Evolutionary conservation across 257 asterid species (phyloP).

Genomic region (Solanum chilense): DNA sequence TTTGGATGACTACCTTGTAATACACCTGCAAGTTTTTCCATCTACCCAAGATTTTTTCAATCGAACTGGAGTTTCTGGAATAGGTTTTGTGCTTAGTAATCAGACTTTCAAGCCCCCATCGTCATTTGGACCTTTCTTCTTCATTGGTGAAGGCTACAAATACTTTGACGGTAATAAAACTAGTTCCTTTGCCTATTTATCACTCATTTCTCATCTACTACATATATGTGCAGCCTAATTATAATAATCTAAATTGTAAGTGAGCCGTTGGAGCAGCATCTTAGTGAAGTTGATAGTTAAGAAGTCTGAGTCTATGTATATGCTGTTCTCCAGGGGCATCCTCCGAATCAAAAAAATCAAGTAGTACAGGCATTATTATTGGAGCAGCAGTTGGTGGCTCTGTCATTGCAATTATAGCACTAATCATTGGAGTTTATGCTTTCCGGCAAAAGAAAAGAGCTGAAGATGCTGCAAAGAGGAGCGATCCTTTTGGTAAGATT

Average conservation of each 20-base stretch:
- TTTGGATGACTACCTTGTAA: conserved; percentile 30
- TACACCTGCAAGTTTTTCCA: conserved; percentile 57
- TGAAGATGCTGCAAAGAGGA: conserved; percentile 49
- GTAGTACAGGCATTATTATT: conserved; percentile 26
- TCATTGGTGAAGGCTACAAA: conserved; percentile 27
- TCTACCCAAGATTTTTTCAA: conserved; percentile 43
- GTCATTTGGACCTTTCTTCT: conserved; percentile 62
- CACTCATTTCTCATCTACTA: not conserved
- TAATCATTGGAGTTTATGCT: conserved; percentile 63
- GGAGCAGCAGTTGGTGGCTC: conserved; percentile 71
- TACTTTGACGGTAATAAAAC: conserved; percentile 36
- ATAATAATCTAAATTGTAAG: no score
- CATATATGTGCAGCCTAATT: not conserved
- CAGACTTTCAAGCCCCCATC: conserved; percentile 77
- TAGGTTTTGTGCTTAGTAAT: conserved; percentile 64
- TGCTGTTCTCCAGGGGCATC: conserved; percentile 15
- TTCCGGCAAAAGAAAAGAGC: conserved; percentile 65
- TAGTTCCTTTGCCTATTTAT: not conserved
- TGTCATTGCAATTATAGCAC: conserved; percentile 35
- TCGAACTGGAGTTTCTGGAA: conserved; percentile 37
- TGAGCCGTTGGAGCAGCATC: no score
- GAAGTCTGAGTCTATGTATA: not conserved
- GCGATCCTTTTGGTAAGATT: conserved; percentile 69
- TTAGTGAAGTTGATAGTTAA: not conserved
- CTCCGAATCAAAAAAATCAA: conserved; percentile 21